These are phyloP conservation scores for Populus hybrid DNA, from an alignment of 441 rosid species.

Conservation along the genomic window DNA sequence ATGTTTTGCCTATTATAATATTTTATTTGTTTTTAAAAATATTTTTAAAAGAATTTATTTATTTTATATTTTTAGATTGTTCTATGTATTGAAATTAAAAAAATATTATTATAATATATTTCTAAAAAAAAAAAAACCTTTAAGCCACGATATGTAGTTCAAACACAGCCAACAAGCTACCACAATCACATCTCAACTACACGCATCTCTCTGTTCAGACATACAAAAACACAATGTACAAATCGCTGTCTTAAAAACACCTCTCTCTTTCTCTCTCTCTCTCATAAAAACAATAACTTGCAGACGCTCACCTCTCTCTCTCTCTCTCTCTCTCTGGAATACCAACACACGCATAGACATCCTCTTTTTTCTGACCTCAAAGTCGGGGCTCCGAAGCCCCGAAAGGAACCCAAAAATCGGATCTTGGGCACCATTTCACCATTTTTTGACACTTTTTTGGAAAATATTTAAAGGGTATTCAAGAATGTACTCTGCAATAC, in stretches of 20 bases:
- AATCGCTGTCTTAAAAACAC: constrained; percentile 33
- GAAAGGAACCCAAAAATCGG: constrained; percentile 23
- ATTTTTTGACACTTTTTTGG: not conserved
- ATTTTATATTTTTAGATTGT: no score
- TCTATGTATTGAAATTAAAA: no score
- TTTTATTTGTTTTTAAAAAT: no score
- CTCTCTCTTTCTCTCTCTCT: not conserved
- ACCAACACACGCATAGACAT: not conserved
- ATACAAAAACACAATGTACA: constrained; percentile 3
- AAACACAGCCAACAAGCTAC: no score
- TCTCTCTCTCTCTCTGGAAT: not conserved
- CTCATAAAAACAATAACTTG: not conserved
- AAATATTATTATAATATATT: no score
- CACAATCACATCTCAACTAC: no score
- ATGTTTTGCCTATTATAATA: no score
- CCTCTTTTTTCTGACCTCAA: constrained; percentile 21
- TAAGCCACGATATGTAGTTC: no score
- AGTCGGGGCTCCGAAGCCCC: constrained; percentile 13
- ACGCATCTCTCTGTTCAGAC: no score
- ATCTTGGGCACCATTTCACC: constrained; percentile 5
- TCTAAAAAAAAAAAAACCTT: no score
- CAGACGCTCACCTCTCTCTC: not conserved
- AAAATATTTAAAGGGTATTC: not conserved
- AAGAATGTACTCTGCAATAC: constrained; percentile 69
- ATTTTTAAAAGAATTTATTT: no score